These are phyloP conservation scores for Bifiguratus adelaidae DNA, from an alignment of 192 early-diverging fungal genomes.

Conservation along the genomic window DNA sequence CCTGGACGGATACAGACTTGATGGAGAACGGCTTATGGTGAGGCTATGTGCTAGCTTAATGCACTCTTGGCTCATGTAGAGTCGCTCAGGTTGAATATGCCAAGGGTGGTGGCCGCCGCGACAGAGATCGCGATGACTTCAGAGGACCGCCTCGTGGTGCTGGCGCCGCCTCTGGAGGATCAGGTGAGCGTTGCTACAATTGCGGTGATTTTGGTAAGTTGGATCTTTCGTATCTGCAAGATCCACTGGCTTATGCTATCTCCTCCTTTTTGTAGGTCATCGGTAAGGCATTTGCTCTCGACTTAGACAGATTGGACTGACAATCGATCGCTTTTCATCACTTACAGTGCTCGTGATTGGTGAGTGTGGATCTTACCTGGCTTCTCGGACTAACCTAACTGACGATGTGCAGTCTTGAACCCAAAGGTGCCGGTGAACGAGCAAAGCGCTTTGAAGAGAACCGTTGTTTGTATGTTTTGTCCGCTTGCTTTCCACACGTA, in stretches of 20 bases:
- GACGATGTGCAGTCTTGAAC: not conserved
- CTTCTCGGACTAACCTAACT: not conserved
- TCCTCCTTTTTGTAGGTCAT: conserved; percentile 1
- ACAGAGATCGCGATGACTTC: not conserved
- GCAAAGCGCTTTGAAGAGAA: conserved; percentile 16
- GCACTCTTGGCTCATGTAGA: not conserved
- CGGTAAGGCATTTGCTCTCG: not conserved
- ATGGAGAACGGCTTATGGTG: conserved; percentile 12
- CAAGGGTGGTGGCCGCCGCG: not conserved
- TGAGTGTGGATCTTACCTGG: not conserved
- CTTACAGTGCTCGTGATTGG: conserved; percentile 15
- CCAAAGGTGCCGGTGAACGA: conserved; percentile 16
- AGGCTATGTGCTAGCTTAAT: not conserved
- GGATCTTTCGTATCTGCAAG: conserved; percentile 1
- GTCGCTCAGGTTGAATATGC: conserved; percentile 7
- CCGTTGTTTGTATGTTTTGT: conserved; percentile 17
- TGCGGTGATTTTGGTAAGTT: conserved; percentile 17
- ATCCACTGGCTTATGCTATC: not conserved
- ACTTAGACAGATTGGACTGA: not conserved
- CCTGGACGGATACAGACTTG: conserved; percentile 15
- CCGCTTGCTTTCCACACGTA: not conserved
- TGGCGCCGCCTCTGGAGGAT: not conserved
- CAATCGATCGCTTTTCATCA: not conserved
- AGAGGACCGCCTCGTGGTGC: not conserved
- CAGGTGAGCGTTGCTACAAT: conserved; percentile 17